phyloP scores from a whole-genome alignment of 768 basidiomycete genomes.

The Pleurotus djamor region DNA sequence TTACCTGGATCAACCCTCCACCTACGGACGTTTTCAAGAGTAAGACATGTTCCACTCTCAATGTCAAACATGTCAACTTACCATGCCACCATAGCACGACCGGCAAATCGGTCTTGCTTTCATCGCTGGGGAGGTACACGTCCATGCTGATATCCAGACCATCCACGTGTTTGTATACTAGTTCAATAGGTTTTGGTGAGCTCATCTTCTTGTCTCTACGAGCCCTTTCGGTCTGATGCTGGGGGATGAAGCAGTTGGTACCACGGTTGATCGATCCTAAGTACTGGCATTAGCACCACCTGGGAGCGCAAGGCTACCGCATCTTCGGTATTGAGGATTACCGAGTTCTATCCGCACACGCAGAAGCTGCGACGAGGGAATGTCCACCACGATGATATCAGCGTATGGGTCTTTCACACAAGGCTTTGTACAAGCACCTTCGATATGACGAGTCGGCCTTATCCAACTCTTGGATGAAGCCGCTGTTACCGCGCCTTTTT shows the following conservation, averaged over 20 bases:
- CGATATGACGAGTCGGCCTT: no score
- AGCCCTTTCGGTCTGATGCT: no score
- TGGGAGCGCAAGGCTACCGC: no score
- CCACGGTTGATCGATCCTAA: not conserved
- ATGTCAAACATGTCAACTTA: not conserved
- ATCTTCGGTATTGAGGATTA: no score
- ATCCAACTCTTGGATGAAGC: no score
- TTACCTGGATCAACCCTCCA: slow-evolving; percentile 5
- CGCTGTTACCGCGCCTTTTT: no score
- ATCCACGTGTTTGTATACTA: not conserved
- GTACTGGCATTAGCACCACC: no score
- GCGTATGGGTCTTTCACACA: no score
- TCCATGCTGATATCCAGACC: slow-evolving; percentile 6
- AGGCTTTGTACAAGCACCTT: no score
- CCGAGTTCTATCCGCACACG: no score
- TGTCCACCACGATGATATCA: no score
- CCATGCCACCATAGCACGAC: slow-evolving; percentile 8
- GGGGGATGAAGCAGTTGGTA: not conserved
- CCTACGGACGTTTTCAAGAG: not conserved
- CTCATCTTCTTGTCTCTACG: not conserved
- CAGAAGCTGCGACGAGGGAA: no score
- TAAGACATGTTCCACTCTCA: slow-evolving; percentile 1
- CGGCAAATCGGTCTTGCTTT: not conserved
- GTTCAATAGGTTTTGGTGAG: slow-evolving; percentile 1
- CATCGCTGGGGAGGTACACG: not conserved